Conservation (phyloP, 306 rosid genomes). For the Quercus rubra region DNA sequence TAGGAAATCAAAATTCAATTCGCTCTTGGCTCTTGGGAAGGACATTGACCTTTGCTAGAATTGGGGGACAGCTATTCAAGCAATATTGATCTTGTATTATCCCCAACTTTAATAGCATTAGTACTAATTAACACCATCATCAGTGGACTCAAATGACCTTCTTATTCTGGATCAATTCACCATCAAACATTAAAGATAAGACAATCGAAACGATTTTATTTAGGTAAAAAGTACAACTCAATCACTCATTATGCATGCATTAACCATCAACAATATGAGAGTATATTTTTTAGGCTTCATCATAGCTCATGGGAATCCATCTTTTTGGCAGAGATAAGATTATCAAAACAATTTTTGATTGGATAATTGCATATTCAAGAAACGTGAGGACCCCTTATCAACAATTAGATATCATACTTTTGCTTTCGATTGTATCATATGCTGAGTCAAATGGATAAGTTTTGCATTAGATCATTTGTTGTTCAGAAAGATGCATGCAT, state of each 20-base stretch:
- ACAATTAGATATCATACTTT: conserved; percentile 4
- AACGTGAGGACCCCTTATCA: conserved; percentile 28
- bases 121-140: background rate
- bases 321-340: conserved; percentile 32
- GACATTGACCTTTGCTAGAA: background rate
- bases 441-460: conserved; percentile 49
- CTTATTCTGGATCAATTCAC: background rate
- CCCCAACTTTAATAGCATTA: background rate
- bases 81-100: background rate
- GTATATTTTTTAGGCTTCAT: conserved; percentile 1
- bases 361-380: conserved; percentile 38
- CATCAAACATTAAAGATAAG: background rate
- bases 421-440: conserved; percentile 4
- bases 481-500: conserved; percentile 1
- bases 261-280: conserved; percentile 11
- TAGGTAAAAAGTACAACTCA: background rate
- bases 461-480: conserved; percentile 23
- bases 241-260: conserved; percentile 25
- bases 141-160: background rate
- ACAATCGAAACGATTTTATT: background rate
- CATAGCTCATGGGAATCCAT: conserved; percentile 25
- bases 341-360: conserved; percentile 30
- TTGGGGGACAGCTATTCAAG: background rate
- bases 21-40: background rate
- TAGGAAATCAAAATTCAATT: background rate